Base-by-base conservation (phyloP, 2,329 filamentous ascomycete species). In the Arthrobotrys sinensis region DNA sequence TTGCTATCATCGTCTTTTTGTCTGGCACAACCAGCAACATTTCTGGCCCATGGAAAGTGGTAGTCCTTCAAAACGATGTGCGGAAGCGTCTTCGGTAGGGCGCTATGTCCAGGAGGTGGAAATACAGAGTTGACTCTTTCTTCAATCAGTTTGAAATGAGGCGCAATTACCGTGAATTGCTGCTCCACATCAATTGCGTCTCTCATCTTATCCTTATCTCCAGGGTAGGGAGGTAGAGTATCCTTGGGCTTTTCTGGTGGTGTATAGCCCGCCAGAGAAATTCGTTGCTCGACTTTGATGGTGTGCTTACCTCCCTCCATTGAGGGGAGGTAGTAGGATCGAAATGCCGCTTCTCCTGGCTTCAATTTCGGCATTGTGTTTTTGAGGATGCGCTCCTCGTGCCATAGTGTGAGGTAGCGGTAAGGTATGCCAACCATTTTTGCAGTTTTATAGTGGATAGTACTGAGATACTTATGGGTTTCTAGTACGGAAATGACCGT, bases 21-120 rank as follows among this genome's bases (percentile, higher is more conserved):
- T 14, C 48, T 28, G 21, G 48, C 48, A 32, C 48, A 52, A 3
- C 5, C 11, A 32, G 48, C 48, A 52, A 14, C 48, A 14, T 28
- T 48, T 38, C 85, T 73, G 72, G 85, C 84, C 86, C 86, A 87
- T 0, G 86, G 86, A 0, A 86, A 76, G 60, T 84, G 82, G 0
- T 85, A 84, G 67, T 87, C 85, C 0, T 80, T 85, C 28, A 87
- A 81, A 4, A 87, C 85, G 0, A 87, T 80, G 79, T 87, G 86
- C 0, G 86, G 86, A 2, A 87, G 76, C 0, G 85, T 83, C 0
- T 80, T 36, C 4, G 66, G 72, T 1, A 82, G 71, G 24, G 84
- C 86, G 0, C 75, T 45, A 50, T 85, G 82, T 0, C 85, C 86
- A 0, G 80, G 52, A 0, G 85, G 84, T 0, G 86, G 86, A 77